Conservation (phyloP, 306 rosid species). For the Medicago ruthenica region DNA sequence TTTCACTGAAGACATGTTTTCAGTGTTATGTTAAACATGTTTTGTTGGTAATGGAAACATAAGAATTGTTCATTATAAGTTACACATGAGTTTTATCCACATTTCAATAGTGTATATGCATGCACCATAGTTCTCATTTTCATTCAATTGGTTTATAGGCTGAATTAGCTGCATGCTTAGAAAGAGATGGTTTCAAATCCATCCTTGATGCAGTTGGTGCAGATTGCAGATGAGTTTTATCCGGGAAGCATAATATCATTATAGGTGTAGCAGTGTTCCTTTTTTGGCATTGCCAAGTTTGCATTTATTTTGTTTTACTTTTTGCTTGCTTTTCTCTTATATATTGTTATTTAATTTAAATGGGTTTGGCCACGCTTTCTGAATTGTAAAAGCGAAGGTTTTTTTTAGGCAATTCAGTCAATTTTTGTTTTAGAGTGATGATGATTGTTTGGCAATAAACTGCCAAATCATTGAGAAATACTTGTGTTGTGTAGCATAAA, state of each 20-base stretch:
- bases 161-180: constrained; percentile 84
- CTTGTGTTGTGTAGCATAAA: constrained; percentile 26
- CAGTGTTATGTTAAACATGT: too few species aligned
- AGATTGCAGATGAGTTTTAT: constrained; percentile 64
- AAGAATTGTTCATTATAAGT: too few species aligned
- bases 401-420: constrained; percentile 22
- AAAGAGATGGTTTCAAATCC: constrained; percentile 92
- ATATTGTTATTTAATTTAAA: constrained; percentile 12
- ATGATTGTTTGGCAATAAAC: constrained; percentile 41
- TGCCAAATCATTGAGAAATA: constrained; percentile 22
- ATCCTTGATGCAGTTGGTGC: constrained; percentile 88
- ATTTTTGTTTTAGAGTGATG: constrained; percentile 19
- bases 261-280: constrained; percentile 33
- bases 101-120: constrained; percentile 19
- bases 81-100: neutral
- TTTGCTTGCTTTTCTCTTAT: constrained; percentile 15
- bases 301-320: constrained; percentile 35
- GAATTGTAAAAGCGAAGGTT: constrained; percentile 38
- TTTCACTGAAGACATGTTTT: too few species aligned
- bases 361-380: constrained; percentile 38
- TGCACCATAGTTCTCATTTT: constrained; percentile 37
- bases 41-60: too few species aligned
- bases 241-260: constrained; percentile 26
- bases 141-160: constrained; percentile 55
- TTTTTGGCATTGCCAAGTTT: constrained; percentile 24